A percentile compares a stretch with the other conserved stretches of the same genome.
phyloP scores from a whole-genome alignment of 306 rosid genomes.

The Rosa chinensis region DNA sequence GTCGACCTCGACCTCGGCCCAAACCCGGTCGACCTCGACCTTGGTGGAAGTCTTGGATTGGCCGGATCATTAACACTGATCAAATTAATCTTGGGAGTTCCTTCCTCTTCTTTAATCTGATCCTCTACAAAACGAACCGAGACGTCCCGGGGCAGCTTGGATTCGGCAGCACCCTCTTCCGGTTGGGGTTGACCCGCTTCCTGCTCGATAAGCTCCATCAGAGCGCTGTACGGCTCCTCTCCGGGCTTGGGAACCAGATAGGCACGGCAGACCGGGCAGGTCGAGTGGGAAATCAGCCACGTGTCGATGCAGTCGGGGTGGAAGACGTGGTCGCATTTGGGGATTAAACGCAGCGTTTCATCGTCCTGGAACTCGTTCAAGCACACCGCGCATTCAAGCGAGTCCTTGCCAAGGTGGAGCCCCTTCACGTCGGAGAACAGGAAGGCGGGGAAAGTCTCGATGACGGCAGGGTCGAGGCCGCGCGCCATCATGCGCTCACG shows the following conservation, averaged over 20 bases:
- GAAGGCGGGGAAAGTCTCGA: constrained; percentile 71
- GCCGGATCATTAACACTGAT: background rate
- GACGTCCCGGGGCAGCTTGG: constrained; percentile 12
- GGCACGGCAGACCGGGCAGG: constrained; percentile 94
- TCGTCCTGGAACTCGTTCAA: constrained; percentile 68
- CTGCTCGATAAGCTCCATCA: constrained; percentile 18
- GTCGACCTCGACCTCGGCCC: constrained; percentile 43
- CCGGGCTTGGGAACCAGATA: constrained; percentile 51
- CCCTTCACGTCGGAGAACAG: constrained; percentile 74
- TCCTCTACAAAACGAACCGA: constrained; percentile 16
- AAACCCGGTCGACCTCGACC: constrained; percentile 43
- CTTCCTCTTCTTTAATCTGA: constrained; percentile 4
- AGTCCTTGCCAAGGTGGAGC: constrained; percentile 52
- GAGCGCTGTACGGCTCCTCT: constrained; percentile 22
- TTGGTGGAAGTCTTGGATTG: constrained; percentile 33
- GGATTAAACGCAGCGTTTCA: constrained; percentile 90
- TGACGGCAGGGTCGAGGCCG: constrained; percentile 56
- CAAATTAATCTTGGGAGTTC: constrained; percentile 21
- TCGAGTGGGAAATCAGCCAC: constrained; percentile 69
- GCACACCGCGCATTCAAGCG: constrained; percentile 95
- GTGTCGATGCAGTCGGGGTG: constrained; percentile 74
- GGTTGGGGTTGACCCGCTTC: constrained; percentile 15
- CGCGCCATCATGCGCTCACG: constrained; percentile 27
- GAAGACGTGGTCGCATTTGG: constrained; percentile 83
- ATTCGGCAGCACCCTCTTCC: background rate